Percentiles rank a stretch among this genome's conserved stretches.
Conservation (phyloP, 1,284 basidiomycete species). For the Moniliella sp. region DNA sequence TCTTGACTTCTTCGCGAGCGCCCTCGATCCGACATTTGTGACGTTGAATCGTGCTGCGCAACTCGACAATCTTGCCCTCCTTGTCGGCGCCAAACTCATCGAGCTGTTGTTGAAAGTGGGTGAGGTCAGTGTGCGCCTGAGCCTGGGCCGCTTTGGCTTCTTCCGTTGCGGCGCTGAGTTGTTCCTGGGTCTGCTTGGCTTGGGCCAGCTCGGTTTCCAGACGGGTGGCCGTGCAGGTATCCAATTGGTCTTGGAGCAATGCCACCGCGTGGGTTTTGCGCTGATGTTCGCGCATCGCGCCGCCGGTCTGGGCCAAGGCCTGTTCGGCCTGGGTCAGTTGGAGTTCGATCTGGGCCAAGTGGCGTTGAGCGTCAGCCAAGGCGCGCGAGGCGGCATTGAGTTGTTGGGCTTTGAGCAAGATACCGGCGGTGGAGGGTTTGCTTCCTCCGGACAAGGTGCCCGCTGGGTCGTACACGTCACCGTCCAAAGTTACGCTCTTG, state of each 20-base stretch:
- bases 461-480: slow-evolving; percentile 87
- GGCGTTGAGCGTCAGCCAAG: too few species aligned
- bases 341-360: too few species aligned
- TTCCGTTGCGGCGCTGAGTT: slow-evolving; percentile 48
- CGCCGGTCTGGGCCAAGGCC: too few species aligned
- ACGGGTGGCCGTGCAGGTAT: slow-evolving; percentile 65
- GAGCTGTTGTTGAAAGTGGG: slow-evolving; percentile 84
- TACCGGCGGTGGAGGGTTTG: slow-evolving; percentile 49
- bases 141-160: slow-evolving; percentile 55
- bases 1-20: slow-evolving; percentile 58
- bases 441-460: slow-evolving; percentile 83
- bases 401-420: slow-evolving; percentile 67
- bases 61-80: slow-evolving; percentile 79
- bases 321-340: too few species aligned
- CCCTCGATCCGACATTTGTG: slow-evolving; percentile 63
- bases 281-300: slow-evolving; percentile 54
- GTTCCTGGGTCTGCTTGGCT: slow-evolving; percentile 47
- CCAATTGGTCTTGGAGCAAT: slow-evolving; percentile 63
- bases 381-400: too few species aligned
- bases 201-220: slow-evolving; percentile 58
- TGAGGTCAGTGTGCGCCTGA: slow-evolving; percentile 53
- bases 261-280: slow-evolving; percentile 69
- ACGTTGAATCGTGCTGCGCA: slow-evolving; percentile 56
- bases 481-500: slow-evolving; percentile 73
- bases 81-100: slow-evolving; percentile 94